Evolutionary conservation across 352 stramenopile genomes (phyloP).

Genomic region (Aphanomyces euteiches): DNA sequence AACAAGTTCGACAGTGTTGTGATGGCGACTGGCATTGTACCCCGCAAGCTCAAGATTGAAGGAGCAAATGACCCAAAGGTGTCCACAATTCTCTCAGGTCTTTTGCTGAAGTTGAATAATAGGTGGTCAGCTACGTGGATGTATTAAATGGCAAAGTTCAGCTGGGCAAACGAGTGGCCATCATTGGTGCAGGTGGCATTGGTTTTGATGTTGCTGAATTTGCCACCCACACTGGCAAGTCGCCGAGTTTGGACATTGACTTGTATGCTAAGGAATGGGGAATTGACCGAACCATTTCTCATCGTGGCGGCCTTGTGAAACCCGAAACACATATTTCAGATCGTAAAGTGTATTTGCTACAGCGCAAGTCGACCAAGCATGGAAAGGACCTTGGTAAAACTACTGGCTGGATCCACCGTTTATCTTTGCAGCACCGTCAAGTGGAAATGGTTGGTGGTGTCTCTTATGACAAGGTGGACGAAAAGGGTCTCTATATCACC

Average conservation of each 20-base stretch:
- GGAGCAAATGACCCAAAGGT: constrained; percentile 85
- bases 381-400: constrained; percentile 91
- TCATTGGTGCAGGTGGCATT: constrained; percentile 96
- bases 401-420: constrained; percentile 96
- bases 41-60: constrained; percentile 85
- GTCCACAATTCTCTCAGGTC: constrained; percentile 5
- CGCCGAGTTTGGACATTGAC: constrained; percentile 61
- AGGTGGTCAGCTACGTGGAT: constrained; percentile 92
- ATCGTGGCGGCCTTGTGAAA: constrained; percentile 78
- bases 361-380: constrained; percentile 93
- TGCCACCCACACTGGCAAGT: constrained; percentile 78
- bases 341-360: constrained; percentile 91
- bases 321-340: constrained; percentile 40
- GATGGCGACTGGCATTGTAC: constrained; percentile 92
- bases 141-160: constrained; percentile 87
- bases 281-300: constrained; percentile 82
- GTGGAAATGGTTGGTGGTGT: constrained; percentile 93
- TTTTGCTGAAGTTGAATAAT: constrained; percentile 10
- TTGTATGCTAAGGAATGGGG: constrained; percentile 93
- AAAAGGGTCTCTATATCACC: constrained; percentile 91
- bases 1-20: constrained; percentile 90
- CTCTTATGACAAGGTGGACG: constrained; percentile 94
- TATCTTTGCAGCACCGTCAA: constrained; percentile 85
- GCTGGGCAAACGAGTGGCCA: constrained; percentile 90
- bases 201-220: constrained; percentile 98